Conservation (phyloP, 2,329 filamentous ascomycete species). For the Xylaria sp. region DNA sequence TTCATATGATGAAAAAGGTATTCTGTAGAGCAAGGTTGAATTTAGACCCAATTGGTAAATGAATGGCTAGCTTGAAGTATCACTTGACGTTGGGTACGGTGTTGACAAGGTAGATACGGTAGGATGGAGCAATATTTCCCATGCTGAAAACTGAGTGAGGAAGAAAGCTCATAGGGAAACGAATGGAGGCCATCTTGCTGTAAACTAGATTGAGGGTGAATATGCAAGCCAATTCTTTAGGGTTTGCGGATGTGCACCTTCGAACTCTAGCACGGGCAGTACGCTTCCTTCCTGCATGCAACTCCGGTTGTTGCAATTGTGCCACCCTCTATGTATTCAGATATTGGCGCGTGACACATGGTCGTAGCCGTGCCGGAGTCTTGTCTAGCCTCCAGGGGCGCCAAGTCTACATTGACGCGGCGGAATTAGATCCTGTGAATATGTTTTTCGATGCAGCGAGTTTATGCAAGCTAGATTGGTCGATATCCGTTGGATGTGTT, state of each 20-base stretch:
- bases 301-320: slow-evolving; percentile 31
- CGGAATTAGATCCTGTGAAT: slow-evolving; percentile 21
- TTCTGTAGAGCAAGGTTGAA: slow-evolving; percentile 6
- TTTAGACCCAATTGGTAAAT: slow-evolving; percentile 4
- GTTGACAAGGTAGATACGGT: slow-evolving; percentile 1
- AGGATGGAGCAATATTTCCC: neutral
- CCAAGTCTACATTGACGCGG: slow-evolving; percentile 16
- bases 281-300: slow-evolving; percentile 35
- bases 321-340: slow-evolving; percentile 27
- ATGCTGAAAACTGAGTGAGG: slow-evolving; percentile 14
- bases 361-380: slow-evolving; percentile 23
- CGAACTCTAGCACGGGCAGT: slow-evolving; percentile 14
- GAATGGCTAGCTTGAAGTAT: slow-evolving; percentile 2
- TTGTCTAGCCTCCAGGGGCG: slow-evolving; percentile 19
- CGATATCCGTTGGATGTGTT: slow-evolving; percentile 21
- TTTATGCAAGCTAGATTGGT: slow-evolving; percentile 31
- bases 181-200: slow-evolving; percentile 4
- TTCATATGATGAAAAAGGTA: neutral
- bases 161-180: neutral
- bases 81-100: slow-evolving; percentile 10
- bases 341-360: slow-evolving; percentile 38
- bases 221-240: slow-evolving; percentile 17
- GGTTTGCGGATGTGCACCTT: slow-evolving; percentile 11
- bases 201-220: slow-evolving; percentile 9
- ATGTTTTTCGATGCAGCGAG: slow-evolving; percentile 19